A percentile compares a stretch with the other conserved stretches of the same genome.
phyloP scores from a whole-genome alignment of 805 yeast species.

The Sungouiozyma intestinalis region DNA sequence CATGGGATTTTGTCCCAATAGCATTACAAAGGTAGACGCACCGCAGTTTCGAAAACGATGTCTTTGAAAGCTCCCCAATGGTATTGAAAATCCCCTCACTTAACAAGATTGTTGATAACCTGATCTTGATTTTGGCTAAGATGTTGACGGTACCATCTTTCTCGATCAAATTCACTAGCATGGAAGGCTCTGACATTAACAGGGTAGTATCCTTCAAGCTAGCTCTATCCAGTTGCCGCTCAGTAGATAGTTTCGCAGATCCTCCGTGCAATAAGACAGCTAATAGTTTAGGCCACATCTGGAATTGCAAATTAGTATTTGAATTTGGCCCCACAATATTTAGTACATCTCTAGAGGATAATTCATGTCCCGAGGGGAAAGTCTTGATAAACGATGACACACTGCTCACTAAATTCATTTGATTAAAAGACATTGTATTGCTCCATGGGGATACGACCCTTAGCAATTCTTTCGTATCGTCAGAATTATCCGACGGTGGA shows the following conservation, averaged over 20 bases:
- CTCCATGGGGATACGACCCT: conserved; percentile 12
- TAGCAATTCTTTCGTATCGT: conserved; percentile 24
- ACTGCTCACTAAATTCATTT: conserved; percentile 42
- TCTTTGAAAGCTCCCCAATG: conserved; percentile 19
- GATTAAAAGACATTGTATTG: conserved; percentile 33
- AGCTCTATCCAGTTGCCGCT: background rate
- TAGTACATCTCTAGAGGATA: conserved; percentile 25
- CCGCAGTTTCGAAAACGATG: conserved; percentile 26
- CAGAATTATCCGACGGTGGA: conserved; percentile 24
- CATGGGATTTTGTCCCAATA: conserved; percentile 9
- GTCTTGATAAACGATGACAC: conserved; percentile 38
- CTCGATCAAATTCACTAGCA: background rate
- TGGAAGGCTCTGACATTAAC: background rate
- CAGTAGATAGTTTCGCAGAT: conserved; percentile 8
- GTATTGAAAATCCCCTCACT: conserved; percentile 40
- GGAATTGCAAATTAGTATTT: conserved; percentile 21
- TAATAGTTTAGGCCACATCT: conserved; percentile 35
- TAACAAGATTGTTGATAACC: conserved; percentile 34
- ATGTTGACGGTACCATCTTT: background rate
- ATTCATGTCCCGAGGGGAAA: conserved; percentile 30
- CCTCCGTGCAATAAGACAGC: conserved; percentile 29
- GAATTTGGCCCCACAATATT: conserved; percentile 16
- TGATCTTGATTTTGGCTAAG: conserved; percentile 19
- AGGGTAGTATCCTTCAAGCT: conserved; percentile 1
- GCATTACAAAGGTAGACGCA: conserved; percentile 33